Evolutionary conservation across 2,329 filamentous ascomycete species (phyloP).

Genomic region (Diplodia corticola): DNA sequence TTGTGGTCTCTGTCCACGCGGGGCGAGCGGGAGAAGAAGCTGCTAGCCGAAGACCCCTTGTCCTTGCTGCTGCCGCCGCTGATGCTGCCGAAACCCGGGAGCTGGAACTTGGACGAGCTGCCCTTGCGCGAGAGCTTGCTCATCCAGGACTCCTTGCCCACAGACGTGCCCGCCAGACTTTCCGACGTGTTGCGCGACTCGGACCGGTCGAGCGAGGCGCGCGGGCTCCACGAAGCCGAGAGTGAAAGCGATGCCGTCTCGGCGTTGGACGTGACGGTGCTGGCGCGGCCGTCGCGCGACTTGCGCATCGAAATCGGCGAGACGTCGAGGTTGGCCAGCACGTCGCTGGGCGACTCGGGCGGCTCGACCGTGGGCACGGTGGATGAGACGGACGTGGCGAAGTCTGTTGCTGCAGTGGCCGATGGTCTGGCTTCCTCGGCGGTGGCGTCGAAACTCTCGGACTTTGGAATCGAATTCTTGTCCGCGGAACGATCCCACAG

Average conservation of each 20-base stretch:
- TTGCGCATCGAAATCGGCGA: constrained; percentile 27
- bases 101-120: constrained; percentile 47
- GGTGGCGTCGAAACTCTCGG: not conserved
- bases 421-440: not conserved
- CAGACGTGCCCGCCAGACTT: constrained; percentile 29
- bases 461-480: constrained; percentile 11
- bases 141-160: constrained; percentile 51
- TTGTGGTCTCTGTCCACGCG: constrained; percentile 39
- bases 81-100: constrained; percentile 31
- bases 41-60: constrained; percentile 18
- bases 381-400: constrained; percentile 27
- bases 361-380: not conserved
- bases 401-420: constrained; percentile 34
- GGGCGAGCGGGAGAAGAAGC: constrained; percentile 38
- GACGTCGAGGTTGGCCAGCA: not conserved
- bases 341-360: not conserved
- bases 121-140: constrained; percentile 52
- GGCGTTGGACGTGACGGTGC: constrained; percentile 19
- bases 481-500: constrained; percentile 13
- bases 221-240: constrained; percentile 35
- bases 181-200: constrained; percentile 40
- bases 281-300: constrained; percentile 19
- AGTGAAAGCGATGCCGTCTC: constrained; percentile 12
- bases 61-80: constrained; percentile 14
- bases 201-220: constrained; percentile 43